Percentiles rank a stretch among this genome's conserved stretches.
Evolutionary conservation across 2,329 filamentous ascomycete genomes (phyloP).

Genomic region (Neofusicoccum umdonicola): DNA sequence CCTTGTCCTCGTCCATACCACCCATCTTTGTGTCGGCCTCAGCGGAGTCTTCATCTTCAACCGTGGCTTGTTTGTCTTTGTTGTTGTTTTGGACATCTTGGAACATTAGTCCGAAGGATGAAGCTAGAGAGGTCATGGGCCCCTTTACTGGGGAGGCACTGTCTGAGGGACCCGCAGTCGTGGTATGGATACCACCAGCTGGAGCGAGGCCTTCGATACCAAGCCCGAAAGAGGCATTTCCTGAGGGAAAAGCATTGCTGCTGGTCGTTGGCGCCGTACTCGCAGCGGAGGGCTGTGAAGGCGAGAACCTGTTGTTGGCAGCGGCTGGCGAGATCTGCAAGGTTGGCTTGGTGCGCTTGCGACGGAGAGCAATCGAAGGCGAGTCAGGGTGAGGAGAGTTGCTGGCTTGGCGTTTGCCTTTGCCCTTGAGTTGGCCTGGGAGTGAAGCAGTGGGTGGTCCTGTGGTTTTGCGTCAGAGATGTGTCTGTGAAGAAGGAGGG

Average conservation of each 20-base stretch:
- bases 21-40: not conserved
- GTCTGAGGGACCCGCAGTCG: not conserved
- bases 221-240: not conserved
- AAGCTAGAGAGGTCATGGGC: not conserved
- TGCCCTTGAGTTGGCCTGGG: not conserved
- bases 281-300: not conserved
- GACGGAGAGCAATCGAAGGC: not conserved
- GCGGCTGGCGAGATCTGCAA: not conserved
- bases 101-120: not conserved
- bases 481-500: not conserved
- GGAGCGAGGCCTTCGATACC: not conserved
- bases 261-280: not conserved
- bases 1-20: not conserved
- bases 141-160: not conserved
- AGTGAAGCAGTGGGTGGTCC: not conserved
- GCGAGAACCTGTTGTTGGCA: not conserved
- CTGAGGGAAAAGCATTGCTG: not conserved
- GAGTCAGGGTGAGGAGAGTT: conserved; percentile 1
- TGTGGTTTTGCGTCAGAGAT: not conserved
- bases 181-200: not conserved
- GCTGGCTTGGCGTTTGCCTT: conserved; percentile 10
- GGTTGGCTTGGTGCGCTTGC: conserved; percentile 7
- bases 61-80: too few relatives aligned
- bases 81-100: not conserved
- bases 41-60: not conserved